These are phyloP conservation scores for Pyrenochaeta sp. DNA, from an alignment of 2,329 filamentous ascomycete species.

Conservation along the genomic window DNA sequence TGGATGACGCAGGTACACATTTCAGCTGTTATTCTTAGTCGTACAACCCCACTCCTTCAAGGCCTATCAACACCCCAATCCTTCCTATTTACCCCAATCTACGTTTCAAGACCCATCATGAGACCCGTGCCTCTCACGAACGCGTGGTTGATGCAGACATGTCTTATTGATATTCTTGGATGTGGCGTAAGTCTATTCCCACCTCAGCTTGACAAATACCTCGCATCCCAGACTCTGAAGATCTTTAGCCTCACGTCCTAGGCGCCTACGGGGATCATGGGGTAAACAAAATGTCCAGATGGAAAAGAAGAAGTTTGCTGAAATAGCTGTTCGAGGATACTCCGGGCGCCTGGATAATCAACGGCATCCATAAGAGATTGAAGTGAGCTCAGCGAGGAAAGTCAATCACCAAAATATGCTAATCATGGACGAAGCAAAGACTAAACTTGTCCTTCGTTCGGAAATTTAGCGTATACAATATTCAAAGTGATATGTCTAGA, in stretches of 20 bases:
- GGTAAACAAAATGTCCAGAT: neutral
- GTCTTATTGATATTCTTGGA: neutral
- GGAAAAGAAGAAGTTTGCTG: neutral
- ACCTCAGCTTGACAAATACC: neutral
- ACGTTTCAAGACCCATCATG: neutral
- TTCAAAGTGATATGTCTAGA: too few relatives aligned
- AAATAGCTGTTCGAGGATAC: neutral
- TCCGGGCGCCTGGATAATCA: neutral
- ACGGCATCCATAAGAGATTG: neutral
- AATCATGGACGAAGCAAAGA: too few relatives aligned
- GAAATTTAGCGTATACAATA: too few relatives aligned
- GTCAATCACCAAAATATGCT: too few relatives aligned
- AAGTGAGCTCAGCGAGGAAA: too few relatives aligned
- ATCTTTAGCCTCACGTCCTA: neutral
- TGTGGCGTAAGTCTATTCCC: neutral
- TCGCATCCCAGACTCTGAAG: neutral
- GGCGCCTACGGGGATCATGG: neutral
- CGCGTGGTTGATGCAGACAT: constrained; percentile 6
- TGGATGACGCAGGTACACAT: constrained; percentile 15
- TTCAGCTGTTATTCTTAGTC: constrained; percentile 24
- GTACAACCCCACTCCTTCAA: neutral
- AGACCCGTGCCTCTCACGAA: constrained; percentile 8
- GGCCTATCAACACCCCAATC: neutral
- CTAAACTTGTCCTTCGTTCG: too few relatives aligned
- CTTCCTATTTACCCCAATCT: neutral